These are phyloP conservation scores for Goffeauzyma gilvescens DNA, from an alignment of 768 basidiomycete species.

Conservation along the genomic window DNA sequence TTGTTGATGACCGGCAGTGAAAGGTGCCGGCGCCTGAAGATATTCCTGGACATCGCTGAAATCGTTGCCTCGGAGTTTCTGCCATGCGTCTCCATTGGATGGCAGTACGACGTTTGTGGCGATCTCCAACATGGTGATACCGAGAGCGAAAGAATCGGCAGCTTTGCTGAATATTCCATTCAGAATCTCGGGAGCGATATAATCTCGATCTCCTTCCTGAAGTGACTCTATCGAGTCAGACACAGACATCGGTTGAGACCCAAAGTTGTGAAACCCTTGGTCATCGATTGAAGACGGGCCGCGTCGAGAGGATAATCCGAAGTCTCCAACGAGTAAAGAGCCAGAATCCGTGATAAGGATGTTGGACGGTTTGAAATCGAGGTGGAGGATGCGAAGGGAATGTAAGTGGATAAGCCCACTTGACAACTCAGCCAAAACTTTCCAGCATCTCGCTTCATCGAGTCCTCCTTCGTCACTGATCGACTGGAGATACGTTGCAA, in stretches of 20 bases:
- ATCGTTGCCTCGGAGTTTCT: conserved; percentile 73
- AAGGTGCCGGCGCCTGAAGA: too few relatives aligned
- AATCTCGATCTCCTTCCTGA: conserved; percentile 90
- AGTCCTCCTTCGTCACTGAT: conserved; percentile 59
- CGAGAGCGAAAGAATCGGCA: conserved; percentile 93
- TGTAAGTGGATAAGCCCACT: conserved; percentile 84
- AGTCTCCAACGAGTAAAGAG: conserved; percentile 90
- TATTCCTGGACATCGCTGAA: conserved; percentile 55
- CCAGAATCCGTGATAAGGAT: conserved; percentile 77
- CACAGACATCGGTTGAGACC: conserved; percentile 9
- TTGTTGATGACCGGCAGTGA: too few relatives aligned
- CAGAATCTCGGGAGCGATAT: conserved; percentile 88
- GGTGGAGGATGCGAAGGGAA: conserved; percentile 68
- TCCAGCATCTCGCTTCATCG: conserved; percentile 91
- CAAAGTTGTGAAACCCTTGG: conserved; percentile 20
- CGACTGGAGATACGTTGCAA: conserved; percentile 80
- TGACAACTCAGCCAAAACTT: conserved; percentile 76
- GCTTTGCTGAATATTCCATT: conserved; percentile 79
- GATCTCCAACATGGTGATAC: conserved; percentile 87
- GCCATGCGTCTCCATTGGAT: conserved; percentile 85
- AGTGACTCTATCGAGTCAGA: too few relatives aligned
- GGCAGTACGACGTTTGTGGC: conserved; percentile 92
- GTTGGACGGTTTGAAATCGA: conserved; percentile 95
- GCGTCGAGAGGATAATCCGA: conserved; percentile 90
- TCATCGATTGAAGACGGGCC: too few relatives aligned